Evolutionary conservation across 768 basidiomycete species (phyloP), one percentile per base, ranked within the genome.

Genomic region (Pleurotus tuoliensis): DNA sequence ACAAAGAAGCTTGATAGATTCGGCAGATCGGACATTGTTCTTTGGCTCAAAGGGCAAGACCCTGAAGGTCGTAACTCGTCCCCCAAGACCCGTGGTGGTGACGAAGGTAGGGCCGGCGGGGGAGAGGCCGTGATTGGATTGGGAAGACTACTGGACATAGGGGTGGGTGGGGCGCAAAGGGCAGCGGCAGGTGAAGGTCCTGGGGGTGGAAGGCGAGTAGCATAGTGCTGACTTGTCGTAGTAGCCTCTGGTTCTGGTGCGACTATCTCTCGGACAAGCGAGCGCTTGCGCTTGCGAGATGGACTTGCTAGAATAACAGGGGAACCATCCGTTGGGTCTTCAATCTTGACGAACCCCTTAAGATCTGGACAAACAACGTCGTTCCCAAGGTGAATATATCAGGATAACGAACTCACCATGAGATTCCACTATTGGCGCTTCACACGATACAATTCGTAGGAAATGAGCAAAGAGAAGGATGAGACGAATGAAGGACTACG

Each of bases 221-320:
- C 30, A 11, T 34, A 34, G 4, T 34, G 30, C 8, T 34, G 30
- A 4, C 8, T 9, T 34, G 30, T 11, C 30, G 30, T 9, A 11
- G 30, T 34, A 4, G 9, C 30, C 30, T 34, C 30, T 34, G 30
- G 30, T 34, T 12, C 11, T 34, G 30, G 30, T 34, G 30, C 9
- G 30, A 34, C 9, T 34, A 34, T 34, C 30, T 34, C 30, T 0
- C 3, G 37, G n/a, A 8, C 39, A 39, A 53, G 37, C 13, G 51
- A 53, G 39, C 51, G 51, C 24, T 53, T 53, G 34, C 51, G 51
- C 20, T 53, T 53, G 6, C 51, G 51, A 27, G 15, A 27, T 18
- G 38, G 16, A 41, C 20, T 41, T 24, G 16, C 12, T 11, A 20
- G 7, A 16, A 44, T 22, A 22, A 5, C 41, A 40, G 22, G 5